phyloP scores from a whole-genome alignment of 2,329 filamentous ascomycete species.

The Sporothrix globosa region DNA sequence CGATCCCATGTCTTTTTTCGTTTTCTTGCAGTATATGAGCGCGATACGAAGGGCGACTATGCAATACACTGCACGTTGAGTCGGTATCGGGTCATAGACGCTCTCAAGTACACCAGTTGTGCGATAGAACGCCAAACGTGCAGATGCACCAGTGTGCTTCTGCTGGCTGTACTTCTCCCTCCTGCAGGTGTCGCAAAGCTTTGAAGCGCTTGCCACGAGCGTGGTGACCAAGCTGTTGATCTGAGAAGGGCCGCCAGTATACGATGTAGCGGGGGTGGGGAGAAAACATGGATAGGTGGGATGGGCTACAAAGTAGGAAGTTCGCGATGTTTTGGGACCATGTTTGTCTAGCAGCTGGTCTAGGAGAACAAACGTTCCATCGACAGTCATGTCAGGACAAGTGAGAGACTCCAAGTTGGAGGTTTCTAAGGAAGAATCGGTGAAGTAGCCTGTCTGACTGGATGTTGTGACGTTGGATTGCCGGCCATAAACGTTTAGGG shows the following conservation, averaged over 20 bases:
- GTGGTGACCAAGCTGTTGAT: constrained; percentile 4
- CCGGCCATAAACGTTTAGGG: no score
- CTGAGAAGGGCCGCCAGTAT: neutral
- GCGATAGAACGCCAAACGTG: no score
- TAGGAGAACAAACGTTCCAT: no score
- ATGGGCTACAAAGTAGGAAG: no score
- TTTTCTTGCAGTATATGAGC: neutral
- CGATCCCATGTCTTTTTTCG: neutral
- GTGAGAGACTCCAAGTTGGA: neutral
- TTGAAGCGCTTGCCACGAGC: neutral
- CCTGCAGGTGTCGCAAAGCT: no score
- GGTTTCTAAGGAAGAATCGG: neutral
- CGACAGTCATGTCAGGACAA: no score
- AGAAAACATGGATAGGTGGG: neutral
- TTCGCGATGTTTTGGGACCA: no score
- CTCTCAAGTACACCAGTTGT: neutral
- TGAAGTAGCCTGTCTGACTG: neutral
- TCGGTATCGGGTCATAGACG: neutral
- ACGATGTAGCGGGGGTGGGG: neutral
- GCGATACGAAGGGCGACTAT: neutral
- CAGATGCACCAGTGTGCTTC: neutral
- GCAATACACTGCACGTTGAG: no score
- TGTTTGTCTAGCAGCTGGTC: neutral
- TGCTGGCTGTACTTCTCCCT: neutral
- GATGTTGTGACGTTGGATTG: no score